Evolutionary conservation across 2,329 filamentous ascomycete genomes (phyloP).

Genomic region (Neonectria hederae): DNA sequence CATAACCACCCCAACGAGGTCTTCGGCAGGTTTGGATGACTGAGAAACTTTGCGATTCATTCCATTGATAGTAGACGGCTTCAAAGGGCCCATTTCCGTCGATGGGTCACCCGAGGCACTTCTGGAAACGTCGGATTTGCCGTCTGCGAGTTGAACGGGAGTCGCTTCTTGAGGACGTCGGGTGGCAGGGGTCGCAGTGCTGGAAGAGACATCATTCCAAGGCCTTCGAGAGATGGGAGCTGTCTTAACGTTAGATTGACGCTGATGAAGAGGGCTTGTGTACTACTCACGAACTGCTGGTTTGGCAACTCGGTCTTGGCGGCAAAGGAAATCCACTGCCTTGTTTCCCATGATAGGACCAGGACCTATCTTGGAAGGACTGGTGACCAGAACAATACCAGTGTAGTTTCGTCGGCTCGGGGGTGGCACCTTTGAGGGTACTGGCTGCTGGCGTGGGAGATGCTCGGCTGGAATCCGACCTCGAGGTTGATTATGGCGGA

Average conservation of each 20-base stretch:
- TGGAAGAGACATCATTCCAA: background rate
- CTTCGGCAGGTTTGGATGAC: background rate
- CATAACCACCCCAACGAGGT: background rate
- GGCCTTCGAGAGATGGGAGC: background rate
- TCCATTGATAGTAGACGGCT: background rate
- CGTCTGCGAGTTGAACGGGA: background rate
- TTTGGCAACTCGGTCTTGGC: constrained; percentile 18
- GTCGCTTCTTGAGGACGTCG: background rate
- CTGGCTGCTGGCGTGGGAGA: background rate
- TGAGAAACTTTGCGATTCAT: background rate
- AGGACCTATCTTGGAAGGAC: constrained; percentile 16
- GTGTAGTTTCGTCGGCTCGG: constrained; percentile 36
- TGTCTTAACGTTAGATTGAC: constrained; percentile 12
- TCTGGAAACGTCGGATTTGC: background rate
- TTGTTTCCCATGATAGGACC: constrained; percentile 35
- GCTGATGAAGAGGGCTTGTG: too few species aligned
- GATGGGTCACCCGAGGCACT: too few species aligned
- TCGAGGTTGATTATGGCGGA: background rate
- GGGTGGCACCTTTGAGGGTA: constrained; percentile 13
- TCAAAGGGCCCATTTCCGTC: background rate
- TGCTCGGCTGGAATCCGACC: background rate
- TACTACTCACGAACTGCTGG: constrained; percentile 17
- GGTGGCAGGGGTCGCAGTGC: background rate
- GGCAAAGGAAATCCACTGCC: constrained; percentile 36
- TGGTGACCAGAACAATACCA: constrained; percentile 12